Conservation (phyloP, 208 protist species). For the Leishmania arabica region DNA sequence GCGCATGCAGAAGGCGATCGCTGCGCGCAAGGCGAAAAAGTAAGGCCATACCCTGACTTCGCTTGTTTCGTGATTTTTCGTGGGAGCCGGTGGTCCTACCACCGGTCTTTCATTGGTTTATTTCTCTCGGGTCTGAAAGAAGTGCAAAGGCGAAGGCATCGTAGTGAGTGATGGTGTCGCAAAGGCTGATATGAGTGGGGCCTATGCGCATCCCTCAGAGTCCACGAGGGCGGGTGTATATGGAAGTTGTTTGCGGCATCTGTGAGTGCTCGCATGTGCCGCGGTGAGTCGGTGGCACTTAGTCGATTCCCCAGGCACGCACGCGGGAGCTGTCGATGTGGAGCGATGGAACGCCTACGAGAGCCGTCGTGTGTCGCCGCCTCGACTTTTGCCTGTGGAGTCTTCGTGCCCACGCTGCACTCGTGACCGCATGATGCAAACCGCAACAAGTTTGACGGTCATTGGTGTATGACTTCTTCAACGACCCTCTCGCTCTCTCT, state of each 20-base stretch:
- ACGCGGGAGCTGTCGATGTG: neutral
- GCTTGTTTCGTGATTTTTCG: slow-evolving; percentile 8
- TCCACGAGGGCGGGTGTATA: neutral
- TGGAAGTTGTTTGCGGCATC: neutral
- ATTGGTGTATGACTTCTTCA: neutral
- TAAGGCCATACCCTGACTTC: slow-evolving; percentile 21
- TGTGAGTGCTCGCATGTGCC: neutral
- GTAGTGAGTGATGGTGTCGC: neutral
- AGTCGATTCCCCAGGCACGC: too few relatives aligned
- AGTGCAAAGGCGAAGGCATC: neutral
- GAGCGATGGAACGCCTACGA: neutral
- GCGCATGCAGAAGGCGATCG: slow-evolving; percentile 89
- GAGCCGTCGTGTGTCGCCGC: neutral
- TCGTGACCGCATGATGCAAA: neutral
- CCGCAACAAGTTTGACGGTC: neutral
- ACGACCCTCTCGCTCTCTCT: neutral
- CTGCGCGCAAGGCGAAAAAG: slow-evolving; percentile 66
- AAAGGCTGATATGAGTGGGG: neutral
- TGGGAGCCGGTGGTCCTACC: too few relatives aligned
- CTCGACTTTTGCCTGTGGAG: neutral
- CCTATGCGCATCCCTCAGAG: too few relatives aligned
- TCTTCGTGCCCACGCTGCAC: too few relatives aligned
- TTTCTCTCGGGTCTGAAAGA: neutral
- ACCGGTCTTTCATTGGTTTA: neutral
- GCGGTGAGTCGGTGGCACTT: neutral